Conservation (phyloP, 805 yeast genomes). For the Metschnikowia bowlesiae region DNA sequence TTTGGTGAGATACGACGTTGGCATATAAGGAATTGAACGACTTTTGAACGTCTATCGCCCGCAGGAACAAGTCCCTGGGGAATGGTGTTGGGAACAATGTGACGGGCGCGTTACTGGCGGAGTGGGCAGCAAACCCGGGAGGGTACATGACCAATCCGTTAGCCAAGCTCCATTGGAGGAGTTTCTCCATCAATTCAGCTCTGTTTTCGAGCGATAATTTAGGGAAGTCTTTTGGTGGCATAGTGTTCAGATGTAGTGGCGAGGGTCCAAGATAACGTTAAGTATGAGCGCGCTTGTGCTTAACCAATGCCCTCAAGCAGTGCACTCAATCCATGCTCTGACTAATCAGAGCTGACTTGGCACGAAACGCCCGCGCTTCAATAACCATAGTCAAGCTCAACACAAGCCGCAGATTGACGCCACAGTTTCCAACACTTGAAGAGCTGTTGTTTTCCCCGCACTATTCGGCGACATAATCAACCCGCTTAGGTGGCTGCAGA, state of each 20-base stretch:
- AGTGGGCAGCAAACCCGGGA: constrained; percentile 42
- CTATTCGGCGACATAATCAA: too few species aligned
- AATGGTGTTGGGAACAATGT: constrained; percentile 90
- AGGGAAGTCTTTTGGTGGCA: constrained; percentile 31
- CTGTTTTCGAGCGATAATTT: constrained; percentile 24
- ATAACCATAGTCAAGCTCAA: too few species aligned
- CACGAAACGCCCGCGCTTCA: too few species aligned
- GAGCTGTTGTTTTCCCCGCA: too few species aligned
- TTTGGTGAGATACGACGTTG: constrained; percentile 50
- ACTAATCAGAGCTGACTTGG: neutral
- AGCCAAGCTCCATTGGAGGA: constrained; percentile 72
- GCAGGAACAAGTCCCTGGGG: constrained; percentile 60
- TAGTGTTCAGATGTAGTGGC: constrained; percentile 1
- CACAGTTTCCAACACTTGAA: neutral
- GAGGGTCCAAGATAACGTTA: neutral
- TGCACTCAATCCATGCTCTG: neutral
- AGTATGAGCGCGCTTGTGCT: neutral
- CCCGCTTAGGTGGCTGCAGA: too few species aligned
- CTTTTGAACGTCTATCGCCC: constrained; percentile 63
- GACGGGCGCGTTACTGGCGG: constrained; percentile 72
- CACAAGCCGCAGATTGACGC: too few species aligned
- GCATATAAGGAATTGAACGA: constrained; percentile 73
- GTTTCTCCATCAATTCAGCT: constrained; percentile 36
- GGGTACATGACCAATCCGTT: constrained; percentile 85
- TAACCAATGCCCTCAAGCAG: neutral